These are phyloP conservation scores for Panaeolus cyanescens DNA, from an alignment of 768 basidiomycete species.

Conservation along the genomic window DNA sequence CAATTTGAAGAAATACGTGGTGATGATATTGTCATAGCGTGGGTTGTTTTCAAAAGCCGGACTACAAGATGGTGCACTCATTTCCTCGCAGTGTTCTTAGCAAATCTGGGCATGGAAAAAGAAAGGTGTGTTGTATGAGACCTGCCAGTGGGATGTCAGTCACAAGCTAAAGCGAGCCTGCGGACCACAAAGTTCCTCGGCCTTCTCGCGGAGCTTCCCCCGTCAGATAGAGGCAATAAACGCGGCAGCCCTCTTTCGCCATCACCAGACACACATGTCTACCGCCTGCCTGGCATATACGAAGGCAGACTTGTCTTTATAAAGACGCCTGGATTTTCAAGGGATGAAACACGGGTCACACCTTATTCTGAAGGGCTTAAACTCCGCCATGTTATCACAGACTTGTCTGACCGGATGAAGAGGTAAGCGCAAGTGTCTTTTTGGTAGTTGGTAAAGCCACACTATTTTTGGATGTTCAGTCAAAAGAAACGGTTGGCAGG, in stretches of 20 bases:
- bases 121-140: no score
- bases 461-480: no score
- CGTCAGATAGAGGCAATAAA: no score
- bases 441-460: no score
- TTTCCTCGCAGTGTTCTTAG: neutral
- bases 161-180: no score
- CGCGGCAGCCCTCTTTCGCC: no score
- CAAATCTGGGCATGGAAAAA: neutral
- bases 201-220: neutral
- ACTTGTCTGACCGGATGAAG: neutral
- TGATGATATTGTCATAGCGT: neutral
- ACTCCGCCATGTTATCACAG: no score
- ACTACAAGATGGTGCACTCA: no score
- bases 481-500: neutral
- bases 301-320: neutral
- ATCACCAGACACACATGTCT: neutral
- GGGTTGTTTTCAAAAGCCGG: neutral
- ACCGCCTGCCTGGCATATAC: neutral
- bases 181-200: neutral
- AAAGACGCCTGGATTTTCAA: neutral
- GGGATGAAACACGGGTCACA: neutral
- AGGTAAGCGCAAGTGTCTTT: no score
- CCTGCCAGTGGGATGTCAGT: no score
- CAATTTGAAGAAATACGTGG: neutral
- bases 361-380: neutral